Base-by-base conservation (phyloP, 1,284 basidiomycete species). In the Paramarasmius palmivorus region DNA sequence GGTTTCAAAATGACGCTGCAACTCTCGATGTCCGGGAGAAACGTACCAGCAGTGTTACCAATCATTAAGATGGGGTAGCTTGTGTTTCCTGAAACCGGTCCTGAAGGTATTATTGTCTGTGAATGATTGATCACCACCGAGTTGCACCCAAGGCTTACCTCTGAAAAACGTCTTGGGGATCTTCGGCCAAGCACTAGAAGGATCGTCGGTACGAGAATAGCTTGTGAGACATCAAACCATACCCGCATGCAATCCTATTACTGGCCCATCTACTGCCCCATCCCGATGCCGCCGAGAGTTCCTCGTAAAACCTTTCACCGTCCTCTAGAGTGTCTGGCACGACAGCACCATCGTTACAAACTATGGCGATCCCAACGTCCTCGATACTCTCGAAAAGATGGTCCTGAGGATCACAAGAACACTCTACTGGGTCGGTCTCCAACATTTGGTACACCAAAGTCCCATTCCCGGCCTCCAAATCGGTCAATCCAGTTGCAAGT, bases 311-410 rank as follows among this genome's bases (percentile, higher is more conserved):
- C n/a, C 63, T 54, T 41, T 67, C 57, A 2, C 68, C 56, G 26
- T 65, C 63, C 40, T 67, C 59, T 7, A 74, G 52, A 50, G 62
- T 53, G 22, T 57, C 56, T 9, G 68, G 65, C 20, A 74, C 59
- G 22, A 61, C 54, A 35, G 67, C 65, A 4, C 71, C 75, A 57
- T 79, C 77, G 22, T 72, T 73, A 59, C 77, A 79, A 1, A 64
- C 25, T 32, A 76, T 68, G 2, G 72, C 65, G 0, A 57, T 44
- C 41, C n/a, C n/a, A n/a, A 63, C 48, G 56, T 72, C 74, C 19
- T 69, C 52, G 60, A 68, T 72, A n/a, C n/a, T n/a, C n/a, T n/a
- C n/a, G n/a, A 2, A 59, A 57, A 15, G 63, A 59, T 17, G 48
- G n/a, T 42, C 59, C 54, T 19, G n/a, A 5, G n/a, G 39, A 14